These are phyloP conservation scores for Lactarius trivialis DNA, from an alignment of 768 basidiomycete species.

Conservation along the genomic window DNA sequence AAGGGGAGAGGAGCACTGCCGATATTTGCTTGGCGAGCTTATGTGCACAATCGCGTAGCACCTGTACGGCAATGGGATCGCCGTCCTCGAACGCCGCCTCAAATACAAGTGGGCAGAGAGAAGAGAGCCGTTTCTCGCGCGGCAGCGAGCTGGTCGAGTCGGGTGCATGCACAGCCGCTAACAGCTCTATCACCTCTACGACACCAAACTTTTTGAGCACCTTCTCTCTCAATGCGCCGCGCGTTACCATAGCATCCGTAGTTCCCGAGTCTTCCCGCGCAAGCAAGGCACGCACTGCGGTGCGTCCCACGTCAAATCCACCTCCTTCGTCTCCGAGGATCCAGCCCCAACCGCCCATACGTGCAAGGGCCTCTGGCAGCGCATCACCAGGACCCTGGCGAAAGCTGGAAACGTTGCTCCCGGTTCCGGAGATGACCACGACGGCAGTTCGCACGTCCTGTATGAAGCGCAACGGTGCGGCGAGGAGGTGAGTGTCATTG, in stretches of 20 bases:
- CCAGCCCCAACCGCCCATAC: conserved; percentile 19
- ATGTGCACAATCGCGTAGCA: conserved; percentile 47
- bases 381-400: conserved; percentile 28
- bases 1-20: conserved; percentile 40
- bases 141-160: conserved; percentile 42
- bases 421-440: conserved; percentile 76
- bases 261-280: conserved; percentile 47
- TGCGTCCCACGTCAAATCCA: conserved; percentile 73
- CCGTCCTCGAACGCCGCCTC: conserved; percentile 61
- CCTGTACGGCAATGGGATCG: conserved; percentile 57
- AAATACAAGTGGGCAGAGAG: conserved; percentile 73
- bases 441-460: conserved; percentile 56
- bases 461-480: conserved; percentile 64
- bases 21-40: conserved; percentile 55
- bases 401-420: conserved; percentile 69
- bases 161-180: conserved; percentile 56
- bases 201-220: conserved; percentile 55
- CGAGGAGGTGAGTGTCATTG: conserved; percentile 83
- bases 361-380: conserved; percentile 9
- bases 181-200: conserved; percentile 51
- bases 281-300: conserved; percentile 64
- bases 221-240: conserved; percentile 35
- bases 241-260: conserved; percentile 2
- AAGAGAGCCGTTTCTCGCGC: conserved; percentile 70
- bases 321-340: conserved; percentile 49